These are phyloP conservation scores for Hypoxylon sp. DNA, from an alignment of 2,329 filamentous ascomycete genomes.

Conservation along the genomic window DNA sequence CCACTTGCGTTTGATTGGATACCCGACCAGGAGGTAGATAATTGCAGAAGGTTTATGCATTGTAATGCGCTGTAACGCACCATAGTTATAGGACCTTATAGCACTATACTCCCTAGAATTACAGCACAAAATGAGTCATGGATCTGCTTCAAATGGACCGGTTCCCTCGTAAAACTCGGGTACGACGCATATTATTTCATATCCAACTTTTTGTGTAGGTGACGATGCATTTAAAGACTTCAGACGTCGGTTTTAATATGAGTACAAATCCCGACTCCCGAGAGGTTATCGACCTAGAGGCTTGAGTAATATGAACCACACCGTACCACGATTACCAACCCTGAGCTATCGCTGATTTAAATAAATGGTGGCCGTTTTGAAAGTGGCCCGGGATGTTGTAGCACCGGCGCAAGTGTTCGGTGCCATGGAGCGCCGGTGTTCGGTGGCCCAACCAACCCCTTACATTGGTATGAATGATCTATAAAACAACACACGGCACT, in stretches of 20 bases:
- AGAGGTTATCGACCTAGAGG: neutral
- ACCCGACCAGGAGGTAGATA: too few species aligned
- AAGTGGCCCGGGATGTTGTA: neutral
- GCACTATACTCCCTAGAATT: too few species aligned
- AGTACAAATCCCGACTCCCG: neutral
- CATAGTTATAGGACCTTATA: too few species aligned
- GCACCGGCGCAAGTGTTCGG: conserved; percentile 18
- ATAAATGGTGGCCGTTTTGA: neutral
- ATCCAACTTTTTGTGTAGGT: too few species aligned
- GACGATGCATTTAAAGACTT: neutral
- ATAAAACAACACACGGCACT: conserved; percentile 11
- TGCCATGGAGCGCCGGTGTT: conserved; percentile 27
- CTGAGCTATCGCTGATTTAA: neutral
- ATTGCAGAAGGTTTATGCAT: too few species aligned
- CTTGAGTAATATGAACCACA: neutral
- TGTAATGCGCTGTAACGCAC: too few species aligned
- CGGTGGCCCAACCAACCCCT: conserved; percentile 10
- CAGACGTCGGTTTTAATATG: neutral
- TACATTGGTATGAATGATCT: neutral
- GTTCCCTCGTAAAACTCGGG: too few species aligned
- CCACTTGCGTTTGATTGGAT: too few species aligned
- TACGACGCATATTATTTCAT: too few species aligned
- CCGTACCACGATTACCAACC: neutral
- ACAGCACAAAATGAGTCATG: too few species aligned
- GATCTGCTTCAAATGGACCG: too few species aligned